Evolutionary conservation across 345 rosid genomes (phyloP), one percentile per base, ranked within the genome.

Genomic region (Syzygium grande): DNA sequence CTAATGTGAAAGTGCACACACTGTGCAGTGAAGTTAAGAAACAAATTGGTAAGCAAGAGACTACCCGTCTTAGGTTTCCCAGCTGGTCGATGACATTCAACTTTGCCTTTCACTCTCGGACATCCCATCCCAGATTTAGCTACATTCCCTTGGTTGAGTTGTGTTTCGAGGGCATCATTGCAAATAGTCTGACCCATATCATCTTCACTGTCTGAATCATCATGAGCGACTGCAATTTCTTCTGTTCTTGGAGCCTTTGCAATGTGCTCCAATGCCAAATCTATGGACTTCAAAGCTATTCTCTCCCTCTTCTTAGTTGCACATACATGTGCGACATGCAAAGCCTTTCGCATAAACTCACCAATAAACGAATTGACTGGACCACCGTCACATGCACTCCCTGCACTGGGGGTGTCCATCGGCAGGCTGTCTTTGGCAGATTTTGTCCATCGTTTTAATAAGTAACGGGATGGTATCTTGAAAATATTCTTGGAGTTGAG

Each of bases 291-390:
- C 68, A 27, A 2, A 5, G 68, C 68, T 5, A 27, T 27, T 5
- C 8, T 11, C 8, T 59, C n/a, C 27, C 68, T 27, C 68, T 59
- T 59, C 16, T 59, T 59, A 3, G 2, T 59, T 59, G 7, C 17
- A 3, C 16, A 3, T n/a, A 5, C 0, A 59, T 27, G 68, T 1
- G 15, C 4, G 0, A 59, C 68, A 27, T 59, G 68, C 7, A 12
- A 59, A 59, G 68, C 30, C 34, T 59, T 9, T 4, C 2, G 27
- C 61, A 22, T 21, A 22, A 22, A 56, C 12, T 22, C 61, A 9
- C 11, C 2, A 2, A 7, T 7, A 55, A 55, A 55, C 5, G 23
- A 54, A 54, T 58, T 4, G 2, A 5, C 30, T 7, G 3, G 5
- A 55, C 4, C 59, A 5, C 11, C 4, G 4, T 22, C 59, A 21